Percentiles rank a stretch among this genome's conserved stretches.
These are phyloP conservation scores for Colletotrichum phormii DNA, from an alignment of 2,329 filamentous ascomycete species.

Conservation along the genomic window DNA sequence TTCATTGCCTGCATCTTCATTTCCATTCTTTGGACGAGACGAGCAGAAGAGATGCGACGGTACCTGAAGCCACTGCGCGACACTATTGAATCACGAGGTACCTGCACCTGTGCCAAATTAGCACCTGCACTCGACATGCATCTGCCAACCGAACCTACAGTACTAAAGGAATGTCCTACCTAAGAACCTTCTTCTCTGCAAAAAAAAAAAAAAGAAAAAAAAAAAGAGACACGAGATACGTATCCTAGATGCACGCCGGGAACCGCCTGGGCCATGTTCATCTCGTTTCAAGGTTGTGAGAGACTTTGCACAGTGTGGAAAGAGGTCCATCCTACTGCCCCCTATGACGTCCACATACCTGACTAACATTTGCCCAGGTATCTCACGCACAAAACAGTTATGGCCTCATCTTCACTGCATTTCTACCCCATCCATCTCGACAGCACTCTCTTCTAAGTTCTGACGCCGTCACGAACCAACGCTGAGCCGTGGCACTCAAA, in stretches of 20 bases:
- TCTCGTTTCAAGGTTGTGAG: conserved; percentile 34
- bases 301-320: conserved; percentile 7
- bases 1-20: neutral
- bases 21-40: neutral
- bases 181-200: neutral
- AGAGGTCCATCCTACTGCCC: neutral
- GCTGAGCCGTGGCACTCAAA: too few relatives aligned
- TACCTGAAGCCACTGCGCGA: conserved; percentile 14
- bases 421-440: neutral
- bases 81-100: conserved; percentile 8
- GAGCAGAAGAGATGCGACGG: neutral
- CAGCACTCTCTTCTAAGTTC: neutral
- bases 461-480: neutral
- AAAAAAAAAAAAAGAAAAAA: neutral
- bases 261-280: conserved; percentile 21
- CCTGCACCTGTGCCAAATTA: neutral
- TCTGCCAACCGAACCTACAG: neutral
- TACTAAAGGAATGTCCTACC: neutral
- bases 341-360: neutral
- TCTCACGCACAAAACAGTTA: neutral
- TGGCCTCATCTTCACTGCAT: neutral
- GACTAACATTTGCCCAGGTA: neutral
- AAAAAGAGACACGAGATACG: neutral
- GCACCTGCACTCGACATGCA: neutral
- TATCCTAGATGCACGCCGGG: neutral